Conservation (phyloP, 2,329 filamentous ascomycete genomes). For the Botrytis cinerea region DNA sequence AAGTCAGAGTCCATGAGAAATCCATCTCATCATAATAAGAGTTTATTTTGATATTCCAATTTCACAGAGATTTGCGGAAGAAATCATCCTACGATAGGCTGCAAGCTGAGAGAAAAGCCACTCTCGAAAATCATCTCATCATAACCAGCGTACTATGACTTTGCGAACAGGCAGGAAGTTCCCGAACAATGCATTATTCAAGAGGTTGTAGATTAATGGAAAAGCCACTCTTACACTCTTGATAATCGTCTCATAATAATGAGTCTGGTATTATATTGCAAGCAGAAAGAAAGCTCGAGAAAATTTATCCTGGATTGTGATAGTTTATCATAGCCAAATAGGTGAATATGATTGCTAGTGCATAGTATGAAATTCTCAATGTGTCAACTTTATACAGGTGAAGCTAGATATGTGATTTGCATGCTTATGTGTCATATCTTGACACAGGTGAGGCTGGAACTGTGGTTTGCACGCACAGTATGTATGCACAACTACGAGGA, state of each 20-base stretch:
- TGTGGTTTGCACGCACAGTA: background rate
- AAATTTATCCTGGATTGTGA: no score
- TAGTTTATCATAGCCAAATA: no score
- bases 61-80: background rate
- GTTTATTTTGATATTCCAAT: background rate
- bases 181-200: background rate
- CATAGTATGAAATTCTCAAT: background rate
- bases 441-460: background rate
- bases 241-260: background rate
- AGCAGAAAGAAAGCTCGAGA: background rate
- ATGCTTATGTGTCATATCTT: background rate
- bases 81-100: background rate
- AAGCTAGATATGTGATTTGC: background rate
- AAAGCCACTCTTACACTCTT: background rate
- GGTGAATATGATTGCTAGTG: background rate
- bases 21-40: background rate
- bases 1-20: background rate
- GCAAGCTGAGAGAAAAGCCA: background rate
- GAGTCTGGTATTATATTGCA: background rate
- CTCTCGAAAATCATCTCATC: background rate
- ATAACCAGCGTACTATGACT: background rate
- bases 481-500: background rate
- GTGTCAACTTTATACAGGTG: background rate
- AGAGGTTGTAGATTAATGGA: no score
- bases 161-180: background rate